A percentile compares a stretch with the other conserved stretches of the same genome.
Conservation (phyloP, 192 early-diverging fungal genomes). For the Backusella morwellensis region DNA sequence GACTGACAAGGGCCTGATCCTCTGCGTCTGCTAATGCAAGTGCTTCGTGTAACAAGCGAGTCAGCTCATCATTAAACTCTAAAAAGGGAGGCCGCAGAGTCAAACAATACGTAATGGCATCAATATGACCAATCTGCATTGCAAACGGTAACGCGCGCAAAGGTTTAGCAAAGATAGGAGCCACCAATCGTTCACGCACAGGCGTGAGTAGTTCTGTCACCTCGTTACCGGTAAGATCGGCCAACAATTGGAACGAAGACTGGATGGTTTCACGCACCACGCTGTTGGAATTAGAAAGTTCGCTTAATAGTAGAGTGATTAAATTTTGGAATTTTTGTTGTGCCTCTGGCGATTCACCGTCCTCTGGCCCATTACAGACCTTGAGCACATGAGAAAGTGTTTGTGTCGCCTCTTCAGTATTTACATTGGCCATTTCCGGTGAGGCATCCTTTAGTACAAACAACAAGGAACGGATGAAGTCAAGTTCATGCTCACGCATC, state of each 20-base stretch:
- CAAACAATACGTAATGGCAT: conserved; percentile 97
- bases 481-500: conserved; percentile 91
- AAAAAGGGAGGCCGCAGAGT: conserved; percentile 84
- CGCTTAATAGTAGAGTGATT: conserved; percentile 78
- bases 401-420: conserved; percentile 70
- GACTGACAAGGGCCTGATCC: conserved; percentile 90
- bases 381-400: conserved; percentile 74
- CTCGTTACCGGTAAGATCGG: conserved; percentile 71
- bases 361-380: conserved; percentile 60
- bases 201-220: conserved; percentile 85
- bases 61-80: conserved; percentile 89
- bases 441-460: conserved; percentile 93
- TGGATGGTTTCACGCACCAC: conserved; percentile 90
- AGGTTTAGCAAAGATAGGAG: conserved; percentile 96
- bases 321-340: conserved; percentile 75
- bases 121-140: conserved; percentile 99
- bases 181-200: conserved; percentile 80
- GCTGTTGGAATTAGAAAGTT: conserved; percentile 90
- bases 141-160: conserved; percentile 91
- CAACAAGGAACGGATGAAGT: conserved; percentile 91
- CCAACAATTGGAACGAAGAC: conserved; percentile 74
- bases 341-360: conserved; percentile 47
- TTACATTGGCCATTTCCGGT: conserved; percentile 71
- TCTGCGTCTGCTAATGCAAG: conserved; percentile 95
- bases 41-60: conserved; percentile 87